phyloP scores from a whole-genome alignment of 306 rosid species.

The Acacia acuminata region DNA sequence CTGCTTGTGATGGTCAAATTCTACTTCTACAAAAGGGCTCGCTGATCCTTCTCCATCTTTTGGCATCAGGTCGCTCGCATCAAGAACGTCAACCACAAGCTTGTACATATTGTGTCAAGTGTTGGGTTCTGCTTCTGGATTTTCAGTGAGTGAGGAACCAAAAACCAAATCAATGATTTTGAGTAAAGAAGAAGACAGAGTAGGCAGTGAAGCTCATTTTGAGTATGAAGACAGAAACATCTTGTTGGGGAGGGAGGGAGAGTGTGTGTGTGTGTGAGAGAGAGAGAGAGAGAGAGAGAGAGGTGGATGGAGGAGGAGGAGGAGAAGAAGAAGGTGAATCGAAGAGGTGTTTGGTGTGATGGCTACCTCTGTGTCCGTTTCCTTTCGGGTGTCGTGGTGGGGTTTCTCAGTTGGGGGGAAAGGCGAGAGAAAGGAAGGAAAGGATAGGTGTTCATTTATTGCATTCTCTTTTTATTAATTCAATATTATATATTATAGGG shows the following conservation, averaged over 20 bases:
- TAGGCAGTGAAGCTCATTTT: slow-evolving; percentile 37
- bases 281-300: neutral
- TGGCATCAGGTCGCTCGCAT: slow-evolving; percentile 76
- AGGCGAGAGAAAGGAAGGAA: neutral
- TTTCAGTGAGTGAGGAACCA: slow-evolving; percentile 4
- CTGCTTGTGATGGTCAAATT: slow-evolving; percentile 59
- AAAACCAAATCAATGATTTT: neutral
- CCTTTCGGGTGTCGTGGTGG: slow-evolving; percentile 15
- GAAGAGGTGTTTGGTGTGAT: slow-evolving; percentile 24
- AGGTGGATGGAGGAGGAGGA: neutral
- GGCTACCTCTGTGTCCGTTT: slow-evolving; percentile 21
- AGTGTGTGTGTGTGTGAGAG: neutral
- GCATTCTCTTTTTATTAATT: neutral
- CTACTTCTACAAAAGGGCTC: slow-evolving; percentile 72
- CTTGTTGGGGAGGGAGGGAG: slow-evolving; percentile 20
- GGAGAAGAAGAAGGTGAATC: neutral
- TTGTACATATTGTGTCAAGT: slow-evolving; percentile 46
- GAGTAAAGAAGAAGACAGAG: neutral
- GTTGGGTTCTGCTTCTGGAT: neutral
- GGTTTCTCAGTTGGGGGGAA: neutral
- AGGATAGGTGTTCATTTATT: neutral
- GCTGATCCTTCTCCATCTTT: slow-evolving; percentile 82
- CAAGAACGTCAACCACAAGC: slow-evolving; percentile 72
- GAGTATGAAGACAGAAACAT: slow-evolving; percentile 60
- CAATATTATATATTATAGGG: no score